Percentiles rank a stretch among this genome's conserved stretches.
These are phyloP conservation scores for Linderniella brevidens DNA, from an alignment of 257 asterid genomes.

Conservation along the genomic window DNA sequence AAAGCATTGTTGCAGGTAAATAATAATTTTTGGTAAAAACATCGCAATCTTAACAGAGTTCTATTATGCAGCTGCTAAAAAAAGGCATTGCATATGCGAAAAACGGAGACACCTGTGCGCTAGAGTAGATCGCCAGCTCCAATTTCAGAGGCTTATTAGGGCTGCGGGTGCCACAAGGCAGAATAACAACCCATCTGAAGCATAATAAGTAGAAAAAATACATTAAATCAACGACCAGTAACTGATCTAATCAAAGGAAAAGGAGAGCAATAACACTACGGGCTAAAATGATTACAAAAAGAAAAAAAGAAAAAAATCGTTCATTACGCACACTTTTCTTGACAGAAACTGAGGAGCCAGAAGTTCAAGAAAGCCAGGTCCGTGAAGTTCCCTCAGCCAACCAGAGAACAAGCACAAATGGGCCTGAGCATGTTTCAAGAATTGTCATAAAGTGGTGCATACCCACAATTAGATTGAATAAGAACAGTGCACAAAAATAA, in stretches of 20 bases:
- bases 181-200: conserved; percentile 78
- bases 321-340: conserved; percentile 67
- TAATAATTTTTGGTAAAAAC: conserved; percentile 11
- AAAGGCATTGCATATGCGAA: background rate
- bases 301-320: background rate
- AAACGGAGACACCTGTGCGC: conserved; percentile 1
- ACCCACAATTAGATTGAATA: too few relatives aligned
- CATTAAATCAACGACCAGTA: background rate
- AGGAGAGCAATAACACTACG: background rate
- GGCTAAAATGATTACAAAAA: background rate
- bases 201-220: conserved; percentile 8
- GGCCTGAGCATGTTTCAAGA: conserved; percentile 13
- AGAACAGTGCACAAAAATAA: too few relatives aligned
- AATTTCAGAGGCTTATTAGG: conserved; percentile 61
- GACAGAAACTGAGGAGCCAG: conserved; percentile 79
- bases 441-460: too few relatives aligned
- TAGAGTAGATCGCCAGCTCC: conserved; percentile 79
- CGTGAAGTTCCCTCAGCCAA: conserved; percentile 67
- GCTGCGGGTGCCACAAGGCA: conserved; percentile 75
- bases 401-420: conserved; percentile 87
- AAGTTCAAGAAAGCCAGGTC: conserved; percentile 74
- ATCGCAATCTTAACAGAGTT: too few relatives aligned
- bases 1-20: conserved; percentile 8
- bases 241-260: background rate
- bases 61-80: background rate